Evolutionary conservation across 2,329 filamentous ascomycete species (phyloP).

Genomic region (Xylariaceae sp.): DNA sequence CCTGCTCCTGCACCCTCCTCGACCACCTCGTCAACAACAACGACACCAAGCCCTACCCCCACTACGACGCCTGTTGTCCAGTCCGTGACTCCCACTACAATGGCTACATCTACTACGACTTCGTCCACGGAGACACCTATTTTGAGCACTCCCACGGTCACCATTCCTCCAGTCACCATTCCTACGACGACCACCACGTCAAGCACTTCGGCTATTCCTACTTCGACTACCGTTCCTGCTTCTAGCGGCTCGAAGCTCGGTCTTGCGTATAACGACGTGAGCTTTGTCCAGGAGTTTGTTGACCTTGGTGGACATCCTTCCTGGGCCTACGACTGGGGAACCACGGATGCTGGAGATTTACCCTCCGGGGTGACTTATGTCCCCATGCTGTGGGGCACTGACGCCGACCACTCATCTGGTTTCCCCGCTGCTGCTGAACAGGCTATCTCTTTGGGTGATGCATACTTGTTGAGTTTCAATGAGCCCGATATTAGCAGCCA

Average conservation of each 20-base stretch:
- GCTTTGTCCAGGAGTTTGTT: constrained; percentile 24
- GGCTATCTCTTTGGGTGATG: constrained; percentile 52
- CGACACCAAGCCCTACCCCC: background rate
- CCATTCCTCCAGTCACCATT: background rate
- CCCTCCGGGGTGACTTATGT: constrained; percentile 51
- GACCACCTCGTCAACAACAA: background rate
- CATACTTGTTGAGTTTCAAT: constrained; percentile 64
- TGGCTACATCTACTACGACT: background rate
- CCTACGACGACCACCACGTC: constrained; percentile 7
- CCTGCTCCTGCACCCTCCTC: constrained; percentile 7
- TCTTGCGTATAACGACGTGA: constrained; percentile 32
- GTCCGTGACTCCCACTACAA: background rate
- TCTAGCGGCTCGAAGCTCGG: constrained; percentile 27
- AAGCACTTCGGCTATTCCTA: constrained; percentile 8
- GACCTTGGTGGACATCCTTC: constrained; percentile 22
- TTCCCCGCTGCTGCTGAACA: constrained; percentile 50
- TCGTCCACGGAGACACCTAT: background rate
- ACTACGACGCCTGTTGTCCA: background rate
- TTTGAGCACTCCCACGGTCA: background rate
- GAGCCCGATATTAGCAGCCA: constrained; percentile 63
- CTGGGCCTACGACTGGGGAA: constrained; percentile 34
- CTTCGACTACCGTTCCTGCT: background rate
- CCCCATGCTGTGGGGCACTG: constrained; percentile 62
- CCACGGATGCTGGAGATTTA: constrained; percentile 30
- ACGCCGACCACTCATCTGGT: constrained; percentile 37